These are phyloP conservation scores for Chenopodium album DNA, from an alignment of 148 eudicot genomes.

Conservation along the genomic window DNA sequence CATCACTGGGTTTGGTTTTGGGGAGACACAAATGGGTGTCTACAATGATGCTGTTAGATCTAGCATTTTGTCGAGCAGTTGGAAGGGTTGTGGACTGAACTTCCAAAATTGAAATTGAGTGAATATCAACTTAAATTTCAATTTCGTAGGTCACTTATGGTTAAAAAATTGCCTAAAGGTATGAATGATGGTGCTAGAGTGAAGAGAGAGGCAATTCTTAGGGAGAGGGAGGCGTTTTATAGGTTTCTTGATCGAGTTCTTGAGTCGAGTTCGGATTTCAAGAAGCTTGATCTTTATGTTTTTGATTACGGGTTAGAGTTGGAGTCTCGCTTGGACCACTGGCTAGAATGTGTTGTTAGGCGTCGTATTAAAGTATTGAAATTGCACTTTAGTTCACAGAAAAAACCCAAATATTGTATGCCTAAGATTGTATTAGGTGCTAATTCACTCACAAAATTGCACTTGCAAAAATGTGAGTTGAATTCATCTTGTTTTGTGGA, in stretches of 20 bases:
- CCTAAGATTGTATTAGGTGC: conserved; percentile 10
- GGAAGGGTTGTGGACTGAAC: conserved; percentile 17
- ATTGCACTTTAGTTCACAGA: neutral
- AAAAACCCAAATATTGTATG: conserved; percentile 3
- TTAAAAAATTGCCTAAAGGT: neutral
- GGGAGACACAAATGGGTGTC: no score
- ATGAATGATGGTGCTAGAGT: neutral
- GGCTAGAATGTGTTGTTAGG: conserved; percentile 14
- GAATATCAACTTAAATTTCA: neutral
- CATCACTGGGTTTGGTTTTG: no score
- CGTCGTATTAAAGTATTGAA: neutral
- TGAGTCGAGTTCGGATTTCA: neutral
- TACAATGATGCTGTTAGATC: neutral
- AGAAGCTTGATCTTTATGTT: neutral
- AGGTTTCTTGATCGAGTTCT: conserved; percentile 17
- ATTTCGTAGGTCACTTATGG: neutral
- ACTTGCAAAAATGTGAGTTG: conserved; percentile 6
- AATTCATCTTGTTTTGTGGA: neutral
- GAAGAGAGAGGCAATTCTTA: neutral
- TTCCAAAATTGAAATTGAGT: neutral
- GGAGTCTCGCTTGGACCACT: conserved; percentile 7
- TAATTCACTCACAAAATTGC: conserved; percentile 8
- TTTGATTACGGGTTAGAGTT: conserved; percentile 4
- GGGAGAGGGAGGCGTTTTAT: neutral
- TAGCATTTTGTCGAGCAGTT: conserved; percentile 15